Evolutionary conservation across 75 land plant genomes (phyloP).

Genomic region (Sequoiadendron giganteum): DNA sequence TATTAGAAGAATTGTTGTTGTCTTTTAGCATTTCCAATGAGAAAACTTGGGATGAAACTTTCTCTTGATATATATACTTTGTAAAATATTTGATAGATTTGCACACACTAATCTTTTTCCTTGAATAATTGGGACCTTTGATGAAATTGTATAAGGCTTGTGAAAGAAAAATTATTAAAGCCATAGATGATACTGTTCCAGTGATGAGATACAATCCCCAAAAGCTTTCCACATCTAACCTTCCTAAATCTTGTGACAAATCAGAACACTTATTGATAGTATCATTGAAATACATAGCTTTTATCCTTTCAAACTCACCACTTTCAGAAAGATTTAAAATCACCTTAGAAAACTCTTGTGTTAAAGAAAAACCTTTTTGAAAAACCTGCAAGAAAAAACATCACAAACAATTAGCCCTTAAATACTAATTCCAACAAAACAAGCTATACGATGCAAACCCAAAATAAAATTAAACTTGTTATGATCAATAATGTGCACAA

Average conservation of each 20-base stretch:
- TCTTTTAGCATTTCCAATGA: not conserved
- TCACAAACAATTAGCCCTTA: not conserved
- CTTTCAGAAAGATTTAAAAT: not conserved
- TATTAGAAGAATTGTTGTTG: not conserved
- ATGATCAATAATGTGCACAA: conserved; percentile 10
- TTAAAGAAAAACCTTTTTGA: not conserved
- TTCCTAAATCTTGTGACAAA: not conserved
- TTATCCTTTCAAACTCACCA: not conserved
- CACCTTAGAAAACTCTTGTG: not conserved
- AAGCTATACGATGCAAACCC: too few relatives aligned
- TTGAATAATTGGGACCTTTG: not conserved
- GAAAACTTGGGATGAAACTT: not conserved
- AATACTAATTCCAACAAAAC: not conserved
- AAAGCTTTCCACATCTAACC: not conserved
- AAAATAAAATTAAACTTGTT: not conserved
- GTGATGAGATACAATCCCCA: not conserved
- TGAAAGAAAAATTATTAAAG: not conserved
- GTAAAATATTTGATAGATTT: not conserved
- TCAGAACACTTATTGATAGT: not conserved
- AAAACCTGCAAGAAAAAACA: not conserved
- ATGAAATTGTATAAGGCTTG: not conserved
- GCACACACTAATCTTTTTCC: not conserved
- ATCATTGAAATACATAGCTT: not conserved
- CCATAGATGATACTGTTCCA: not conserved
- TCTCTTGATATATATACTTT: not conserved